phyloP scores from a whole-genome alignment of 2,329 filamentous ascomycete genomes.

The Bipolaris bicolor region DNA sequence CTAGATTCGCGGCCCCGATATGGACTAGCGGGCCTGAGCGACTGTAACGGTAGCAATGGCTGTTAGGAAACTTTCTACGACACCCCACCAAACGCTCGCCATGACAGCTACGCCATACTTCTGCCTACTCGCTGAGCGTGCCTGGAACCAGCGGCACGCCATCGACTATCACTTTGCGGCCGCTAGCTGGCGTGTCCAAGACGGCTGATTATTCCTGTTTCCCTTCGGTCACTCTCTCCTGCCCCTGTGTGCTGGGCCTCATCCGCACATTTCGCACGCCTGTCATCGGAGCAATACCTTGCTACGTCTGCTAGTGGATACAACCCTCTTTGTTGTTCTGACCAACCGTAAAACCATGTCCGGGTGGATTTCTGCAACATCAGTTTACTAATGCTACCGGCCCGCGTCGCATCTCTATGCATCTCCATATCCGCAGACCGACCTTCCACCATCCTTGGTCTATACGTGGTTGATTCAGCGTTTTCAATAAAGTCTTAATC shows the following conservation, averaged over 20 bases:
- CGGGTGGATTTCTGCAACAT: conserved; percentile 47
- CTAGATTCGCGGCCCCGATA: conserved; percentile 17
- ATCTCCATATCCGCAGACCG: conserved; percentile 32
- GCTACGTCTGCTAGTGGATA: conserved; percentile 47
- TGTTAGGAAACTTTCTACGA: conserved; percentile 33
- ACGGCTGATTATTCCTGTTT: conserved; percentile 14
- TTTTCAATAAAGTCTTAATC: conserved; percentile 33
- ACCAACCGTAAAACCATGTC: conserved; percentile 50
- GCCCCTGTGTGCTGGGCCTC: conserved; percentile 39
- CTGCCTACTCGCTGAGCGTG: conserved; percentile 27
- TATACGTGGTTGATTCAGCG: conserved; percentile 32
- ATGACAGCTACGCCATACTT: conserved; percentile 32
- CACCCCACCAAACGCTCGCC: conserved; percentile 38
- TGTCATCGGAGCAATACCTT: conserved; percentile 40
- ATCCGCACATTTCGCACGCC: conserved; percentile 30
- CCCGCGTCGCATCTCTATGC: conserved; percentile 42
- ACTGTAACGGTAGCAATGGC: conserved; percentile 45
- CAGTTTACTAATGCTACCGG: conserved; percentile 43
- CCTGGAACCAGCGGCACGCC: conserved; percentile 31
- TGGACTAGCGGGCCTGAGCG: conserved; percentile 32
- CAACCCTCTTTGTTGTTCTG: conserved; percentile 46
- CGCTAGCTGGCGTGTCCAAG: conserved; percentile 8
- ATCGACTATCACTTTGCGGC: conserved; percentile 17
- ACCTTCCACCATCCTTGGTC: conserved; percentile 21
- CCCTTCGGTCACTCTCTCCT: conserved; percentile 39